phyloP scores from a whole-genome alignment of 495 filamentous ascomycete genomes.

The Podospora sp. region DNA sequence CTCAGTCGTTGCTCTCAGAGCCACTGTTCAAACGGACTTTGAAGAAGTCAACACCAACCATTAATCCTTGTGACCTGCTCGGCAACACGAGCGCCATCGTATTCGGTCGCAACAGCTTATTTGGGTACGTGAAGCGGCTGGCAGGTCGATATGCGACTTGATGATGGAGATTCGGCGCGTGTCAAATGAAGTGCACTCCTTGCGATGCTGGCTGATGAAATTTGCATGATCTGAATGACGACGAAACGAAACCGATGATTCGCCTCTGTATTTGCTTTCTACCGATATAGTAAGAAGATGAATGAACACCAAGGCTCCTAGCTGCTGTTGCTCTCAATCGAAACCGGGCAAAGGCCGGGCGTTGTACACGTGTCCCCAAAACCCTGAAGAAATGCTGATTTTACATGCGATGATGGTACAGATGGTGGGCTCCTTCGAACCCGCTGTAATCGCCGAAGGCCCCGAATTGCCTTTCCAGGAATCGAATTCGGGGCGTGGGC shows the following conservation, averaged over 20 bases:
- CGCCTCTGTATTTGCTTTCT: background rate
- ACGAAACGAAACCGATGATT: background rate
- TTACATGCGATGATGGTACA: background rate
- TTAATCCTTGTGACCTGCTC: background rate
- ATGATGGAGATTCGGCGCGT: too few species aligned
- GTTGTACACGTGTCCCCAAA: background rate
- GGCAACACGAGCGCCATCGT: conserved; percentile 5
- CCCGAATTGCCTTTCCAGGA: background rate
- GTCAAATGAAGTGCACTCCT: too few species aligned
- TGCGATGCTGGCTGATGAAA: too few species aligned
- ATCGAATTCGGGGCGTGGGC: background rate
- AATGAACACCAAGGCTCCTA: conserved; percentile 1
- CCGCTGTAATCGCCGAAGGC: background rate
- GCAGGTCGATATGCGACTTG: background rate
- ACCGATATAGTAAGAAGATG: background rate
- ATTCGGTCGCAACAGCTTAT: conserved; percentile 10
- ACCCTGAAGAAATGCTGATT: background rate
- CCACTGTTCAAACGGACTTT: background rate
- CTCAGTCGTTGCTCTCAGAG: background rate
- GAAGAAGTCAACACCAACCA: background rate
- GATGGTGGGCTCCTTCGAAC: background rate
- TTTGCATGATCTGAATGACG: too few species aligned
- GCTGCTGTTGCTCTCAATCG: background rate
- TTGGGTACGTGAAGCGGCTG: background rate
- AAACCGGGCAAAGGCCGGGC: background rate